Percentiles rank a stretch among this genome's conserved stretches.
Conservation (phyloP, 108 stramenopile species). For the Hondaea fermentalgiana region DNA sequence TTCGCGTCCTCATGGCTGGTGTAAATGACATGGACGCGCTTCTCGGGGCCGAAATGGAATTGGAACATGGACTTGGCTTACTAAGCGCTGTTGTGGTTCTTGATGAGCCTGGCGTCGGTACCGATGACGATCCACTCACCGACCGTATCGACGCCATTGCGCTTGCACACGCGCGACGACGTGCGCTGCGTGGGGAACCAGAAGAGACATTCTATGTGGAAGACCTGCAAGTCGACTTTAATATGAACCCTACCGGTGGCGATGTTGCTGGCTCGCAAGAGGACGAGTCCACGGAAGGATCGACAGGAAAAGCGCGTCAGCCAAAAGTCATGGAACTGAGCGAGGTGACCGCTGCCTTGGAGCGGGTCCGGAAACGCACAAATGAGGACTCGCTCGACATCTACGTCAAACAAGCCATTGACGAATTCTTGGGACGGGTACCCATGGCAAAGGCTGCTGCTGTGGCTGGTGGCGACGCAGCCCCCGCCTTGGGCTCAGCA, state of each 20-base stretch:
- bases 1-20: not conserved
- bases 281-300: not conserved
- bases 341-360: not conserved
- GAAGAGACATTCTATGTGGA: not conserved
- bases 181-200: not conserved
- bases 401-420: not conserved
- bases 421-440: not conserved
- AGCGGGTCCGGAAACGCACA: not conserved
- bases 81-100: not conserved
- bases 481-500: too few species aligned
- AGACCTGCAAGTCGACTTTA: not conserved
- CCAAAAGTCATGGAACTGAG: not conserved
- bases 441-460: not conserved
- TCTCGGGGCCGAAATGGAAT: not conserved
- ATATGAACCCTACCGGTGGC: too few species aligned
- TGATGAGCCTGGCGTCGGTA: not conserved
- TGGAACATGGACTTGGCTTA: not conserved
- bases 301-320: not conserved
- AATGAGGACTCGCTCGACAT: not conserved
- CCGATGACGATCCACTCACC: not conserved
- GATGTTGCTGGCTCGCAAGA: not conserved
- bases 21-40: not conserved
- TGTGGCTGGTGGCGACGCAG: not conserved
- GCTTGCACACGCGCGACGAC: not conserved
- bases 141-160: constrained; percentile 8